Percentiles rank a stretch among this genome's conserved stretches.
phyloP scores from a whole-genome alignment of 1,139 yeast genomes.

The Candida albicans region DNA sequence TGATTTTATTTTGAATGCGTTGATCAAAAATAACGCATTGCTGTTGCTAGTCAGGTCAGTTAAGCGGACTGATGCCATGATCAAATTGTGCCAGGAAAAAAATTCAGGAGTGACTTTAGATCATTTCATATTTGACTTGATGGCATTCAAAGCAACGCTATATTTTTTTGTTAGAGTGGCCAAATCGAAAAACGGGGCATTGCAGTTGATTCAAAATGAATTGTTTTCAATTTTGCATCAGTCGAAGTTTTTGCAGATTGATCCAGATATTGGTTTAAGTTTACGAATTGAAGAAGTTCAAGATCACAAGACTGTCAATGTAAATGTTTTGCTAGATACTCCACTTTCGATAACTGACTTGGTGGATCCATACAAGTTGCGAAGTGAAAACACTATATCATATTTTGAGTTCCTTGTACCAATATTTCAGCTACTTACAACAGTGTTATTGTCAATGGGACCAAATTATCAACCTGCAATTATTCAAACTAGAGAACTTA shows the following conservation, averaged over 20 bases:
- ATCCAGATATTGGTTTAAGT: slow-evolving; percentile 78
- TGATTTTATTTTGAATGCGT: slow-evolving; percentile 58
- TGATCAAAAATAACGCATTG: slow-evolving; percentile 67
- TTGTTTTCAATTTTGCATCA: slow-evolving; percentile 60
- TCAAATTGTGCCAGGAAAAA: slow-evolving; percentile 40
- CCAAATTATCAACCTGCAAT: slow-evolving; percentile 71
- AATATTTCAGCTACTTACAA: slow-evolving; percentile 68
- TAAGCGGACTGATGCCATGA: slow-evolving; percentile 65
- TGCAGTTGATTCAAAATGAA: slow-evolving; percentile 72
- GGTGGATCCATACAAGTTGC: slow-evolving; percentile 18
- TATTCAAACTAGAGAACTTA: slow-evolving; percentile 51
- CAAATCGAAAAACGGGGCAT: slow-evolving; percentile 74
- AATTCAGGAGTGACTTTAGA: slow-evolving; percentile 44
- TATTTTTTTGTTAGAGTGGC: slow-evolving; percentile 74
- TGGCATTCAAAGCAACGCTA: slow-evolving; percentile 72
- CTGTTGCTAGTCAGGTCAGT: slow-evolving; percentile 65
- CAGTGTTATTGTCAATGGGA: slow-evolving; percentile 75
- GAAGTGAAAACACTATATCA: slow-evolving; percentile 38
- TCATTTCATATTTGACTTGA: slow-evolving; percentile 64
- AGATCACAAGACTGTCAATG: slow-evolving; percentile 29
- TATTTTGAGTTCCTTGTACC: slow-evolving; percentile 75
- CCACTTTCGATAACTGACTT: slow-evolving; percentile 40
- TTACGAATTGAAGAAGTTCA: slow-evolving; percentile 28
- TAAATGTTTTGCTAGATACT: slow-evolving; percentile 52
- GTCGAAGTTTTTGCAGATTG: slow-evolving; percentile 60